Evolutionary conservation across 192 early-diverging fungal genomes (phyloP).

Genomic region (Entomortierella parvispora): DNA sequence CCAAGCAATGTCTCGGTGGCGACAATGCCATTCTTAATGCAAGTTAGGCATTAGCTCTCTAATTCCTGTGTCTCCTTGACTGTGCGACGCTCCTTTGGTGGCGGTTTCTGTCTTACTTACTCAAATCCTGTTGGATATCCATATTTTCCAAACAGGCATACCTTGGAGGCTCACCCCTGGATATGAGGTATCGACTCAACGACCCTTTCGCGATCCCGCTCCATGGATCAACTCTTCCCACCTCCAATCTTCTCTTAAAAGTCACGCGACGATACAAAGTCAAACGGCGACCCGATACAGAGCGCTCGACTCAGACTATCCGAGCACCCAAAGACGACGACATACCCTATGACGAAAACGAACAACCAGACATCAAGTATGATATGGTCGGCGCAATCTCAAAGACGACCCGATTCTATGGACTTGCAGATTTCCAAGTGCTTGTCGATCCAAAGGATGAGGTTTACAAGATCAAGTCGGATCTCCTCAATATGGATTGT

Average conservation of each 20-base stretch:
- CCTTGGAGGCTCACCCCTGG: constrained; percentile 33
- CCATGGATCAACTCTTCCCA: constrained; percentile 29
- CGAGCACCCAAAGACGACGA: constrained; percentile 41
- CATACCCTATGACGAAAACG: constrained; percentile 26
- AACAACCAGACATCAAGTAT: constrained; percentile 18
- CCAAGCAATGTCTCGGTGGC: constrained; percentile 29
- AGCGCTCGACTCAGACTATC: constrained; percentile 14
- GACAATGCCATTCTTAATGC: constrained; percentile 38
- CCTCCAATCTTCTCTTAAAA: constrained; percentile 31
- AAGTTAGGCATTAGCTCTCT: no score
- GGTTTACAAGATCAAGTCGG: constrained; percentile 28
- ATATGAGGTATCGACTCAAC: constrained; percentile 22
- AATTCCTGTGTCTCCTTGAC: no score
- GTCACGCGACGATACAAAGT: constrained; percentile 43
- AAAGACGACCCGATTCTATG: constrained; percentile 32
- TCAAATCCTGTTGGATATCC: neutral
- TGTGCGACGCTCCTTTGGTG: no score
- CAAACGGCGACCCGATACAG: constrained; percentile 27
- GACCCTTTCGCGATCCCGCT: constrained; percentile 47
- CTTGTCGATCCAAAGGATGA: constrained; percentile 42
- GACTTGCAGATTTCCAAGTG: constrained; percentile 41
- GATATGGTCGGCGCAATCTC: constrained; percentile 31
- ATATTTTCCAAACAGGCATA: constrained; percentile 21
- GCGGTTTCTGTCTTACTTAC: no score
- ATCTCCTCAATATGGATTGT: constrained; percentile 37